These are phyloP conservation scores for Astrothelium macrocarpum DNA, from an alignment of 495 filamentous ascomycete species.

Conservation along the genomic window DNA sequence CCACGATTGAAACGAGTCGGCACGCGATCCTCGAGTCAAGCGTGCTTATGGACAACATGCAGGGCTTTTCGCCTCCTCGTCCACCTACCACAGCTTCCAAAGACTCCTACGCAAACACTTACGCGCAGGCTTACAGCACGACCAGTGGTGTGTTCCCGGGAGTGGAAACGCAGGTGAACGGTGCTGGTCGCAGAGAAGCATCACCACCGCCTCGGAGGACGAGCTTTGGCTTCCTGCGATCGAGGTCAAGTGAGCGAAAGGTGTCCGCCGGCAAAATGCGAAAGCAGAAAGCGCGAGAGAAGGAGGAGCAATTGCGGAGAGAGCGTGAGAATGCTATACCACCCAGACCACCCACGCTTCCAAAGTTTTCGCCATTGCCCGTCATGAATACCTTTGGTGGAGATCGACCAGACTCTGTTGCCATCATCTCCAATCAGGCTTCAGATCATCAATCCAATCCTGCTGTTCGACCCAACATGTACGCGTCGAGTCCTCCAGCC, in stretches of 20 bases:
- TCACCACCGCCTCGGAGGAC: conserved; percentile 15
- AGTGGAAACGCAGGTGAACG: not conserved
- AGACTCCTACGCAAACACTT: not conserved
- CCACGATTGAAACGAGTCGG: not conserved
- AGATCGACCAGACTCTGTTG: conserved; percentile 53
- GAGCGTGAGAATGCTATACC: conserved; percentile 54
- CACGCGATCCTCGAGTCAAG: not conserved
- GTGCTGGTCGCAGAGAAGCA: not conserved
- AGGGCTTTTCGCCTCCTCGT: not conserved
- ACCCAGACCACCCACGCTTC: conserved; percentile 67
- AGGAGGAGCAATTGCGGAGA: conserved; percentile 59
- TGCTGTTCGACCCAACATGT: conserved; percentile 18
- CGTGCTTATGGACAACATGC: not conserved
- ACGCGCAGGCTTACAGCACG: not conserved
- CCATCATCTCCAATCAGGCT: conserved; percentile 49
- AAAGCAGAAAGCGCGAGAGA: conserved; percentile 48
- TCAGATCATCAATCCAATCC: conserved; percentile 26
- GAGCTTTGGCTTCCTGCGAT: conserved; percentile 28
- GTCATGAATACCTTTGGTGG: conserved; percentile 65
- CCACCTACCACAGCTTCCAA: not conserved
- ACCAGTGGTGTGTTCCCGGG: not conserved
- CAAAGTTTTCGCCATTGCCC: conserved; percentile 59
- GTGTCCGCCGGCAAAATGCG: conserved; percentile 53
- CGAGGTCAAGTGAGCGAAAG: conserved; percentile 25
- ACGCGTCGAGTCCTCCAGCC: not conserved